Percentiles rank a stretch among this genome's conserved stretches.
Evolutionary conservation across 768 basidiomycete species (phyloP).

Genomic region (Rickenella mellea): DNA sequence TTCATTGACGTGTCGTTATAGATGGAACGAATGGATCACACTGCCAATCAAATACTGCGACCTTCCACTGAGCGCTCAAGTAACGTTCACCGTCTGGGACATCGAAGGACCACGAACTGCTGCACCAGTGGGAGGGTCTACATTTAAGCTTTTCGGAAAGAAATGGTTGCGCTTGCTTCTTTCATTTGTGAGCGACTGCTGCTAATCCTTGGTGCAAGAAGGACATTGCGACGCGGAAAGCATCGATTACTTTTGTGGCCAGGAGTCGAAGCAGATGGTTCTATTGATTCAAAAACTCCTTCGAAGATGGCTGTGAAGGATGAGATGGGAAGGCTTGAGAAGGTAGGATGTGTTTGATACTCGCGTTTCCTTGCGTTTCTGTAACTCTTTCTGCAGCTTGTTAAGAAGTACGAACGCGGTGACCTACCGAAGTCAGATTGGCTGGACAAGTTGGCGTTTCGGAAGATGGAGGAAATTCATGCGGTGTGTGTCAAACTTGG

Average conservation of each 20-base stretch:
- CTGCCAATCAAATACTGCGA: conserved; percentile 91
- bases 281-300: conserved; percentile 72
- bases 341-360: conserved; percentile 35
- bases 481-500: conserved; percentile 44
- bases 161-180: conserved; percentile 54
- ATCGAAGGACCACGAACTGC: conserved; percentile 76
- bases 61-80: conserved; percentile 78
- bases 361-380: background rate
- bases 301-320: conserved; percentile 76
- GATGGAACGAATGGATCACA: conserved; percentile 95
- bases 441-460: conserved; percentile 88
- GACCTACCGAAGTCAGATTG: conserved; percentile 93
- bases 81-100: conserved; percentile 95
- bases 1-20: conserved; percentile 17
- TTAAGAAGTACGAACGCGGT: conserved; percentile 94
- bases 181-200: background rate
- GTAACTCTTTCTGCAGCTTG: conserved; percentile 36
- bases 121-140: conserved; percentile 83
- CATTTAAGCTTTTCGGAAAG: conserved; percentile 84
- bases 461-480: conserved; percentile 93
- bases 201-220: conserved; percentile 16
- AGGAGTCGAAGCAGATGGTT: conserved; percentile 78
- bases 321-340: conserved; percentile 93
- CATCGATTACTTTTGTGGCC: conserved; percentile 83
- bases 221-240: conserved; percentile 86